These are phyloP conservation scores for Filosporella fistucella DNA, from an alignment of 495 filamentous ascomycete genomes.

Conservation along the genomic window DNA sequence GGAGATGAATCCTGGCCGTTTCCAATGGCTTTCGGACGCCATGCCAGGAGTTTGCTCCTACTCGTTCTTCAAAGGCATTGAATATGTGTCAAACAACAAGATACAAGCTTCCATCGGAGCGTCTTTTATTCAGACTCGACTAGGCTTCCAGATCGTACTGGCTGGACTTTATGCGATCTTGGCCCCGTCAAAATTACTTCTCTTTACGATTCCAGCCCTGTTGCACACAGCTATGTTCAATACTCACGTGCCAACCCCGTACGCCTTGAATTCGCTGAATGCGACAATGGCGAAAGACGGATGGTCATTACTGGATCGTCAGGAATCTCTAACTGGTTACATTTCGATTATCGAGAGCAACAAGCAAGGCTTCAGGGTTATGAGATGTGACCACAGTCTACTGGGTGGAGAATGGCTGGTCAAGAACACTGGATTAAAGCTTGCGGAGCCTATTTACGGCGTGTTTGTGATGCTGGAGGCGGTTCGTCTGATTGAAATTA, in stretches of 20 bases:
- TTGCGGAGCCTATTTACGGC: conserved; percentile 81
- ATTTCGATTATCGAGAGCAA: conserved; percentile 79
- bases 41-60: conserved; percentile 59
- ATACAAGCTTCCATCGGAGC: conserved; percentile 55
- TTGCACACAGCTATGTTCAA: conserved; percentile 68
- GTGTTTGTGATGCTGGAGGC: conserved; percentile 93
- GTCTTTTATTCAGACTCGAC: conserved; percentile 58
- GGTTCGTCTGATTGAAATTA: conserved; percentile 68
- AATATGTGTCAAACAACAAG: conserved; percentile 44
- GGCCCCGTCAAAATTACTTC: conserved; percentile 61
- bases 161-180: conserved; percentile 57
- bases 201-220: conserved; percentile 62
- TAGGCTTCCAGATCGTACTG: conserved; percentile 65
- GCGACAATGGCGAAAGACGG: conserved; percentile 46
- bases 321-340: conserved; percentile 86
- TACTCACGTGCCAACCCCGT: conserved; percentile 57
- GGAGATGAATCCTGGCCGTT: conserved; percentile 50
- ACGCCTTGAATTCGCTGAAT: conserved; percentile 55
- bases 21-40: conserved; percentile 42
- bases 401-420: conserved; percentile 85
- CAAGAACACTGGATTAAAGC: neutral
- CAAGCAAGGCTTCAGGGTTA: conserved; percentile 65
- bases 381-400: conserved; percentile 92
- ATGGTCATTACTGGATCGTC: conserved; percentile 67
- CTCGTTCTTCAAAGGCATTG: conserved; percentile 54